phyloP scores from a whole-genome alignment of 2,329 filamentous ascomycete species.

The Orbilia oligospora region DNA sequence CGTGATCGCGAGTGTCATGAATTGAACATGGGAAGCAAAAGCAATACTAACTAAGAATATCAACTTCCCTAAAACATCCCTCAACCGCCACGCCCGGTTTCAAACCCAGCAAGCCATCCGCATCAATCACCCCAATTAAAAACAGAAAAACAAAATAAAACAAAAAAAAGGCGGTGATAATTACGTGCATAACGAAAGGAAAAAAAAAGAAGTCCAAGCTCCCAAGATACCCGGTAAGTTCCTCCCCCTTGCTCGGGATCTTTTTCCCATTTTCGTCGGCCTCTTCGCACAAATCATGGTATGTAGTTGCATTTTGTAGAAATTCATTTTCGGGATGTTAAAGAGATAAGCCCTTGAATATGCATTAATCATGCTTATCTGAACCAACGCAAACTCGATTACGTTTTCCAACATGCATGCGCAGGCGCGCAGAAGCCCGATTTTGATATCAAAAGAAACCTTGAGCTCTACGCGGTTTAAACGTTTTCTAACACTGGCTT shows the following conservation, averaged over 20 bases:
- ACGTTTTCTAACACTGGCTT: neutral
- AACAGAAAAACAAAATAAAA: neutral
- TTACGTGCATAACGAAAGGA: constrained; percentile 34
- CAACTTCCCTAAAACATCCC: neutral
- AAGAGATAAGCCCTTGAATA: constrained; percentile 26
- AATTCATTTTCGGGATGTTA: constrained; percentile 2
- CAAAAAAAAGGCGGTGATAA: constrained; percentile 3
- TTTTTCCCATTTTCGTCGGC: constrained; percentile 26
- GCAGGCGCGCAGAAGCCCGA: constrained; percentile 38
- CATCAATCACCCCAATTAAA: neutral
- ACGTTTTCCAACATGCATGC: constrained; percentile 43
- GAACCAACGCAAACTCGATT: constrained; percentile 46
- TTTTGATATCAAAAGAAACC: neutral
- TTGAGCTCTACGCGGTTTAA: neutral
- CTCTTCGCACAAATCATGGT: neutral
- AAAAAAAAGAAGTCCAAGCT: constrained; percentile 22
- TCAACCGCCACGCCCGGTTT: neutral
- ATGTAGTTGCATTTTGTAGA: neutral
- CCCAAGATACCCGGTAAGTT: constrained; percentile 20
- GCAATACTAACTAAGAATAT: neutral
- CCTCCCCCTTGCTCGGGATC: constrained; percentile 27
- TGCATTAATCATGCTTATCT: constrained; percentile 51
- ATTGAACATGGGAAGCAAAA: neutral
- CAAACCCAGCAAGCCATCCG: constrained; percentile 13
- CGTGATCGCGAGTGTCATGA: neutral